These are phyloP conservation scores for Arabis hirsuta DNA, from an alignment of 345 rosid genomes.

Conservation along the genomic window DNA sequence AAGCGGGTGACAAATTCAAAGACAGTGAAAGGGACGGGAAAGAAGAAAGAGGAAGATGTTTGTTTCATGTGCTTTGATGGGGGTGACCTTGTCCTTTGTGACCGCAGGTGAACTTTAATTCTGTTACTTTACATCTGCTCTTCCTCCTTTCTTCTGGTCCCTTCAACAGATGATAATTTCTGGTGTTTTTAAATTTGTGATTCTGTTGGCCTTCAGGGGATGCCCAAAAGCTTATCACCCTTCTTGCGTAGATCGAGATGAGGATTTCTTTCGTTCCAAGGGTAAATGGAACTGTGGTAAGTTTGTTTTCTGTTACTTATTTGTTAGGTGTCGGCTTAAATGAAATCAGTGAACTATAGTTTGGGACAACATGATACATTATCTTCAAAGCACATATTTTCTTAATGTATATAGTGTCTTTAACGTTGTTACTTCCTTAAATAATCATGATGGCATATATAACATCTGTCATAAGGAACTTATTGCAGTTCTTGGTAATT, in stretches of 20 bases:
- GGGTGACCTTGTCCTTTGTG: conserved; percentile 93
- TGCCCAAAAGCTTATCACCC: conserved; percentile 99
- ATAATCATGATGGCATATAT: conserved; percentile 16
- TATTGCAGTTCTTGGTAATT: conserved; percentile 9
- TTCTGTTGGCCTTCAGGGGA: conserved; percentile 60
- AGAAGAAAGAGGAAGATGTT: conserved; percentile 93
- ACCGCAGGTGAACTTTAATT: conserved; percentile 71
- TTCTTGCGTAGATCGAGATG: conserved; percentile 88
- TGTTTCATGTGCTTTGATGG: conserved; percentile 99
- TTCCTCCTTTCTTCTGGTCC: conserved; percentile 15
- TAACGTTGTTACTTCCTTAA: conserved; percentile 19
- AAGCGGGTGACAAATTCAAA: conserved; percentile 61
- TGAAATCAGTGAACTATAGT: conserved; percentile 27
- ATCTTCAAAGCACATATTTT: conserved; percentile 21
- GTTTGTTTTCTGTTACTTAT: conserved; percentile 40
- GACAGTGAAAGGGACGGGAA: conserved; percentile 53
- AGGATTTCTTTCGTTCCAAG: conserved; percentile 80
- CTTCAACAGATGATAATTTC: conserved; percentile 6
- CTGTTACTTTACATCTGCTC: conserved; percentile 3
- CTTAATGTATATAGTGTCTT: conserved; percentile 19
- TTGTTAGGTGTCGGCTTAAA: conserved; percentile 17
- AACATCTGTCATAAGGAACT: conserved; percentile 10
- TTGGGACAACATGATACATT: conserved; percentile 5
- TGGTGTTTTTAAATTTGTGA: conserved; percentile 16
- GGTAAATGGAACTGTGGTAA: conserved; percentile 99